Evolutionary conservation across 257 asterid genomes (phyloP), one percentile per base, ranked within the genome.

Genomic region (Phtheirospermum japonicum): DNA sequence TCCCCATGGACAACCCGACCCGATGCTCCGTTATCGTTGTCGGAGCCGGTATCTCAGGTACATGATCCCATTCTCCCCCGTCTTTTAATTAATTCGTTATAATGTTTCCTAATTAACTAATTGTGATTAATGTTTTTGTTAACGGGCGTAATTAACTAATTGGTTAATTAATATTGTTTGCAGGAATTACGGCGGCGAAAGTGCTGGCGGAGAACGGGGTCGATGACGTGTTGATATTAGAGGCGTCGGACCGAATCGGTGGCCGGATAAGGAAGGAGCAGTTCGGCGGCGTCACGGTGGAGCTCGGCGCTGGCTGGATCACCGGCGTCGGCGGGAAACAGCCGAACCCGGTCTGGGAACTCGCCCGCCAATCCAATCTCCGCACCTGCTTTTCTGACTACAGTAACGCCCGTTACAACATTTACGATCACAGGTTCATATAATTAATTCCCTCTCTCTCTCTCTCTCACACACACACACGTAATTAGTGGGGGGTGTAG

Each of bases 241-340:
- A 90, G 76, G 98, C 94, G 65, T 57, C 94, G 69, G 95, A 91
- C 48, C 71, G 86, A 58, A 85, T 91, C 1, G 98, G 96, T 3
- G 98, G 98, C 0, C 73, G 98, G 43, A 69, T 91, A 68, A 76
- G 83, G 79, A 91, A 85, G 83, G 96, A 91, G 74, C 68, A 78
- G 46, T 91, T 91, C 57, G 88, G 94, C 43, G 95, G 89, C 67
- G 88, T 82, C 16, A 75, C 92, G 74, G 98, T 86, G 73, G 98
- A 91, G 73, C 87, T 88, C 64, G 98, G 98, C 33, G 98, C 96
- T 63, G 98, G 98, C 11, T 91, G 98, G 98, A 80, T 91, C 64
- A 88, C 98, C 69, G 98, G 98, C 4, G 98, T 91, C 70, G 98
- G 98, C 18, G 98, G 98, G 1, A 63, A 82, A 64, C 79, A 76